Evolutionary conservation across 768 basidiomycete species (phyloP).

Genomic region (Fomitopsis pulvina): DNA sequence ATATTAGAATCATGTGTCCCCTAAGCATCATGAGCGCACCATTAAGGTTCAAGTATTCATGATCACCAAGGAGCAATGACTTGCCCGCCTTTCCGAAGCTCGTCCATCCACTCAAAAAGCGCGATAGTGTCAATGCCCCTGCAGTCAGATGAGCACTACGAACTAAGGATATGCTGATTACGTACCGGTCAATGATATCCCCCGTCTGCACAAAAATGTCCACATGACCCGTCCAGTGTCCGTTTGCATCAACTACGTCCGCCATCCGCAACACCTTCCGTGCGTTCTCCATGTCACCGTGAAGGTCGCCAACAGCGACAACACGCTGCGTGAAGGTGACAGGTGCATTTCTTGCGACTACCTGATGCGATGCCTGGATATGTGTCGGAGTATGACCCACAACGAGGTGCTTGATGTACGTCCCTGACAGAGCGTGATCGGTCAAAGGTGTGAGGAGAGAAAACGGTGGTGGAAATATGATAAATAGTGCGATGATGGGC

Average conservation of each 20-base stretch:
- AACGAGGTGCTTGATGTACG: constrained; percentile 18
- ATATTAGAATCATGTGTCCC: too few relatives aligned
- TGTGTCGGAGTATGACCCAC: not conserved
- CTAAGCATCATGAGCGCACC: constrained; percentile 44
- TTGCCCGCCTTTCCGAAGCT: constrained; percentile 67
- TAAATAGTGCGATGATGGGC: not conserved
- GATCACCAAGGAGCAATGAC: constrained; percentile 77
- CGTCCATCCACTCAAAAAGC: constrained; percentile 81
- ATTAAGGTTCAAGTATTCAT: constrained; percentile 93
- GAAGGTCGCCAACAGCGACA: constrained; percentile 88
- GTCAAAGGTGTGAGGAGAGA: constrained; percentile 13
- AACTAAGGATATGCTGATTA: too few relatives aligned
- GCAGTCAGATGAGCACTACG: not conserved
- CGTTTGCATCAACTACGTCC: constrained; percentile 61
- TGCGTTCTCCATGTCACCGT: constrained; percentile 82
- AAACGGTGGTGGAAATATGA: constrained; percentile 10
- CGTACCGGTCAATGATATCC: too few relatives aligned
- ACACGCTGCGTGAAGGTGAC: constrained; percentile 44
- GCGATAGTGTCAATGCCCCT: constrained; percentile 89
- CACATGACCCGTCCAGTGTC: constrained; percentile 76
- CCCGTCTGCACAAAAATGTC: constrained; percentile 96
- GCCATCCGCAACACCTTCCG: constrained; percentile 76
- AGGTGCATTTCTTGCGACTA: constrained; percentile 1
- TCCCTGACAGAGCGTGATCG: constrained; percentile 17
- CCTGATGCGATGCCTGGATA: not conserved